Evolutionary conservation across 805 yeast species (phyloP).

Genomic region (Wickerhamiella alocasiicola): DNA sequence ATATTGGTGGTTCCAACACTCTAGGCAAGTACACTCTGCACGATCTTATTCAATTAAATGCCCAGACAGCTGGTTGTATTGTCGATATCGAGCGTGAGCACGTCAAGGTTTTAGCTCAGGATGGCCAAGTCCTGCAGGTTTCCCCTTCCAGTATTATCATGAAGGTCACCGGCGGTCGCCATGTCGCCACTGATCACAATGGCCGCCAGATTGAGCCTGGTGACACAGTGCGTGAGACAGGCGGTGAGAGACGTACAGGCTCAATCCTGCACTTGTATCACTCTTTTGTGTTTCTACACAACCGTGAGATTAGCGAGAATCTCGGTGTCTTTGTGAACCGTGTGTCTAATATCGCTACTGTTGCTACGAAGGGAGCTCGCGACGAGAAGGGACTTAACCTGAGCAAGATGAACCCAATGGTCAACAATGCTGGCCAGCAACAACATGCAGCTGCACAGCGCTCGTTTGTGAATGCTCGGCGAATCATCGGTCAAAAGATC

Average conservation of each 20-base stretch:
- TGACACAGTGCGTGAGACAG: slow-evolving; percentile 77
- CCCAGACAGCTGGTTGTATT: slow-evolving; percentile 78
- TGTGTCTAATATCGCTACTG: slow-evolving; percentile 63
- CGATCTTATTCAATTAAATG: slow-evolving; percentile 78
- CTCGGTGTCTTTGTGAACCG: slow-evolving; percentile 82
- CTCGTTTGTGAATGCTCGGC: slow-evolving; percentile 26
- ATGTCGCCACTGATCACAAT: slow-evolving; percentile 71
- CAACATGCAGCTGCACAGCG: slow-evolving; percentile 42
- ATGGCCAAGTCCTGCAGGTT: slow-evolving; percentile 60
- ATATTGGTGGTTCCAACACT: slow-evolving; percentile 60
- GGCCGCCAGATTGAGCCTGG: slow-evolving; percentile 83
- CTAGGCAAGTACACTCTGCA: slow-evolving; percentile 73
- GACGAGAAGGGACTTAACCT: slow-evolving; percentile 53
- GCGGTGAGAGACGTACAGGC: slow-evolving; percentile 82
- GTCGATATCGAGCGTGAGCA: slow-evolving; percentile 81
- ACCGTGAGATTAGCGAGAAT: slow-evolving; percentile 68
- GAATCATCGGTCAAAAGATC: slow-evolving; percentile 67
- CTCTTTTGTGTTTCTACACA: slow-evolving; percentile 63
- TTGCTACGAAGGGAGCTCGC: slow-evolving; percentile 71
- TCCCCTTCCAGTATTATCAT: slow-evolving; percentile 75
- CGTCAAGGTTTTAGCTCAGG: slow-evolving; percentile 66
- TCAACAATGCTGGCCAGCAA: slow-evolving; percentile 33
- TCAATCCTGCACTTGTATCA: slow-evolving; percentile 76
- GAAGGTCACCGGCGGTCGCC: slow-evolving; percentile 50
- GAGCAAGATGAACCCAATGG: slow-evolving; percentile 75